Conservation (phyloP, 768 basidiomycete species). For the Boletus tylopilopsis region DNA sequence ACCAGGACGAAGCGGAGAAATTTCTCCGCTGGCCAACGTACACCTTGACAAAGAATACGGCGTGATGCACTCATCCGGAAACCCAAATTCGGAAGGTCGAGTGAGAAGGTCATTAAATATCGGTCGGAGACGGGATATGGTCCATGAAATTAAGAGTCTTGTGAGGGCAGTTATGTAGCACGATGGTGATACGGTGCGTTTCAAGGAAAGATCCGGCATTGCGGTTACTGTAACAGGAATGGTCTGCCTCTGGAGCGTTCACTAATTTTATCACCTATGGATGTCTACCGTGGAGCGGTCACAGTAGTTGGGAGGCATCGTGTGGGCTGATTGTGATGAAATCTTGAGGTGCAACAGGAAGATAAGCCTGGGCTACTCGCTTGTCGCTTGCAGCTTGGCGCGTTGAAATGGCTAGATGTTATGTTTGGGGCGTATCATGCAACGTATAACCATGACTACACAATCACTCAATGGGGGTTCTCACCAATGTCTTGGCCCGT, state of each 20-base stretch:
- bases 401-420: neutral
- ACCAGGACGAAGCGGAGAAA: neutral
- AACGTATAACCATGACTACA: conserved; percentile 19
- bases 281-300: neutral
- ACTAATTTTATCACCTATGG: neutral
- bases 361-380: neutral
- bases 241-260: neutral
- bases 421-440: conserved; percentile 6
- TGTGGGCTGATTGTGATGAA: neutral
- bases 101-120: neutral
- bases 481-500: neutral
- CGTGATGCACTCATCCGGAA: neutral
- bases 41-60: neutral
- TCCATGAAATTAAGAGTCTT: conserved; percentile 4
- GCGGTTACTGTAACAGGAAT: conserved; percentile 1
- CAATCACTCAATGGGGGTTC: neutral
- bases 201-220: conserved; percentile 17
- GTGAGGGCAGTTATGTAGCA: neutral
- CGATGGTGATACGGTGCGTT: conserved; percentile 4
- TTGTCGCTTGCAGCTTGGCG: neutral
- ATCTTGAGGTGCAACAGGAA: neutral
- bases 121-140: conserved; percentile 1
- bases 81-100: neutral
- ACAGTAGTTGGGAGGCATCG: neutral
- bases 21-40: neutral